Percentiles rank a stretch among this genome's conserved stretches.
Evolutionary conservation across 2,329 filamentous ascomycete species (phyloP).

Genomic region (Colletotrichum lupini): DNA sequence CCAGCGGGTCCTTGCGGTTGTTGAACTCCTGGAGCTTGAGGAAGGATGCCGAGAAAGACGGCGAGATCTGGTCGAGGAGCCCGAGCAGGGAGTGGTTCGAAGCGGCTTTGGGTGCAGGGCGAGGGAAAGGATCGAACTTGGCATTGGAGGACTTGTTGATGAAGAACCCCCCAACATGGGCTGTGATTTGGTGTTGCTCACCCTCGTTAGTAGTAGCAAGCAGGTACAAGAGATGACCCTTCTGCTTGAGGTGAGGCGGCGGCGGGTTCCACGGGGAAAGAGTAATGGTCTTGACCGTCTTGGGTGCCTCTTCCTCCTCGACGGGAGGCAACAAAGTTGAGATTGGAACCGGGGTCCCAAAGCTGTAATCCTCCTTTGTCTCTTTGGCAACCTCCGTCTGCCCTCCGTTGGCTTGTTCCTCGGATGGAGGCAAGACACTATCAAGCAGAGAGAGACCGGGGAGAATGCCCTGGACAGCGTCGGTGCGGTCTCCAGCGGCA

Average conservation of each 20-base stretch:
- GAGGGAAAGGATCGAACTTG: constrained; percentile 93
- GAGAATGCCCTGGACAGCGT: constrained; percentile 85
- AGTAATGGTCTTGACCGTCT: constrained; percentile 89
- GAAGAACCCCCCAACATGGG: constrained; percentile 94
- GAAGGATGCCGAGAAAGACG: constrained; percentile 84
- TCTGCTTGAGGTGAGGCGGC: constrained; percentile 89
- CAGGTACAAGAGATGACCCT: constrained; percentile 92
- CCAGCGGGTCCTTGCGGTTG: constrained; percentile 85
- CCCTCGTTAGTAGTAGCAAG: constrained; percentile 91
- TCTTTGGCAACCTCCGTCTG: constrained; percentile 48
- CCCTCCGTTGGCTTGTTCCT: constrained; percentile 53
- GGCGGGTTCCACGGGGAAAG: constrained; percentile 97
- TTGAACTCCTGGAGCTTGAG: constrained; percentile 85
- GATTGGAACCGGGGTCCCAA: constrained; percentile 75
- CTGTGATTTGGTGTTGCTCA: constrained; percentile 93
- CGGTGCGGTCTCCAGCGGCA: constrained; percentile 87
- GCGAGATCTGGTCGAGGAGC: constrained; percentile 82
- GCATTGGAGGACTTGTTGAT: constrained; percentile 95
- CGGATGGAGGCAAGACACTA: constrained; percentile 67
- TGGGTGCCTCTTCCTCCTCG: constrained; percentile 74
- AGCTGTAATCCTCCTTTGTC: constrained; percentile 77
- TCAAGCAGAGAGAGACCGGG: constrained; percentile 91
- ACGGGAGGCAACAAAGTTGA: constrained; percentile 77
- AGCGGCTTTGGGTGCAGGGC: constrained; percentile 80
- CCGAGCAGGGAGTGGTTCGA: constrained; percentile 88